These are phyloP conservation scores for Leishmania amazonensis DNA, from an alignment of 208 protist species.

Conservation along the genomic window DNA sequence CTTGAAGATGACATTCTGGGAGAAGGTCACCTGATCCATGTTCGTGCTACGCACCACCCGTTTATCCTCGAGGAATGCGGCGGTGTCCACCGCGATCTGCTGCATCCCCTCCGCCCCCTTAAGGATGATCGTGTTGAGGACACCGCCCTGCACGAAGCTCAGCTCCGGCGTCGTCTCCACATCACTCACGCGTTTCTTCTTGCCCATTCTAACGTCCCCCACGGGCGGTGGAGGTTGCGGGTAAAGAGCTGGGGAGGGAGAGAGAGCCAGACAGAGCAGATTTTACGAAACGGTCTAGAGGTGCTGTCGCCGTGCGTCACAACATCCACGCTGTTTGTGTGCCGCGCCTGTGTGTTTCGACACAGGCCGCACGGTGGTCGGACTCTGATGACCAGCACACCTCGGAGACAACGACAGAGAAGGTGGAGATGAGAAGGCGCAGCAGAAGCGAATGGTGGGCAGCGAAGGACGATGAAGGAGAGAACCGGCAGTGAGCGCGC, in stretches of 20 bases:
- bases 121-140: conserved; percentile 70
- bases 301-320: background rate
- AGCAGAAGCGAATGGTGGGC: background rate
- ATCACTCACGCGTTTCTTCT: conserved; percentile 28
- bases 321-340: background rate
- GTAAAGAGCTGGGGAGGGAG: background rate
- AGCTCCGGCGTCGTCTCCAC: conserved; percentile 66
- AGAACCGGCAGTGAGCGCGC: background rate
- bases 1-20: conserved; percentile 62
- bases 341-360: background rate
- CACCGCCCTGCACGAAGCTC: conserved; percentile 56
- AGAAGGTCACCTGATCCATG: conserved; percentile 78
- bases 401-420: background rate
- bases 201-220: conserved; percentile 36
- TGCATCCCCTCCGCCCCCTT: conserved; percentile 36
- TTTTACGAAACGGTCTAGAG: background rate
- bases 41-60: conserved; percentile 50
- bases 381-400: background rate
- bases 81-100: conserved; percentile 40
- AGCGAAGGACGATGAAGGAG: background rate
- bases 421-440: background rate
- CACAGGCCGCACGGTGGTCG: background rate
- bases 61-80: conserved; percentile 55
- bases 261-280: background rate
- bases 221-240: background rate